Conservation (phyloP, 2,329 filamentous ascomycete genomes). For the Simplicillium sp. region DNA sequence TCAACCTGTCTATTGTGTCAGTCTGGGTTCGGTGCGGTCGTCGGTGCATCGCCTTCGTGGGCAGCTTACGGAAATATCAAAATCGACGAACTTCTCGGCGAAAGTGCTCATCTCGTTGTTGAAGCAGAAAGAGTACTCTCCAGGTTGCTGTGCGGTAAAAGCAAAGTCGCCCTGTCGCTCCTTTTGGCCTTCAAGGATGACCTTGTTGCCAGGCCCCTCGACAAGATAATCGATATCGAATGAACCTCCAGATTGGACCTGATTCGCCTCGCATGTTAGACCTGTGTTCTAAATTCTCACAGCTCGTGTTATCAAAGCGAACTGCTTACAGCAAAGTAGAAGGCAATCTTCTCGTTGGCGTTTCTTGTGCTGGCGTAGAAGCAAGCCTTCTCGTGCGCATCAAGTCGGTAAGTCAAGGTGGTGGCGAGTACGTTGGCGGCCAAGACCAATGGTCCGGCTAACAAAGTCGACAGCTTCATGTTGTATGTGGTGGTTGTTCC, state of each 20-base stretch:
- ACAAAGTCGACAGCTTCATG: conserved; percentile 58
- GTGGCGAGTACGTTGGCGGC: conserved; percentile 70
- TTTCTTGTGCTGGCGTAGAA: conserved; percentile 79
- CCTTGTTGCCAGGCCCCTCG: conserved; percentile 67
- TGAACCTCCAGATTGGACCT: conserved; percentile 97
- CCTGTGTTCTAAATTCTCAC: too few relatives aligned
- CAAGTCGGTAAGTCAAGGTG: conserved; percentile 86
- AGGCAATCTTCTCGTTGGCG: conserved; percentile 81
- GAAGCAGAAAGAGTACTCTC: conserved; percentile 97
- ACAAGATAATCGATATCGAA: conserved; percentile 96
- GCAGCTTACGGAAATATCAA: conserved; percentile 77
- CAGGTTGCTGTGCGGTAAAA: conserved; percentile 79
- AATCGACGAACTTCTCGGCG: conserved; percentile 94
- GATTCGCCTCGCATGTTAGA: conserved; percentile 2
- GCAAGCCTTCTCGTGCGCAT: conserved; percentile 88
- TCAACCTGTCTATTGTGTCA: conserved; percentile 55
- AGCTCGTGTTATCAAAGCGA: background rate
- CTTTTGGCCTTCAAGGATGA: conserved; percentile 79
- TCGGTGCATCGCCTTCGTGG: background rate
- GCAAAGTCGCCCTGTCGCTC: conserved; percentile 96
- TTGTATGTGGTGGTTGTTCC: conserved; percentile 1
- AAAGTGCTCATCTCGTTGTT: conserved; percentile 98
- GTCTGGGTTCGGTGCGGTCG: background rate
- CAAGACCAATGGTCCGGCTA: conserved; percentile 62
- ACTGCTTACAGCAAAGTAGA: conserved; percentile 86